Conservation (phyloP, 257 asterid genomes). For the Coffea eugenioides region DNA sequence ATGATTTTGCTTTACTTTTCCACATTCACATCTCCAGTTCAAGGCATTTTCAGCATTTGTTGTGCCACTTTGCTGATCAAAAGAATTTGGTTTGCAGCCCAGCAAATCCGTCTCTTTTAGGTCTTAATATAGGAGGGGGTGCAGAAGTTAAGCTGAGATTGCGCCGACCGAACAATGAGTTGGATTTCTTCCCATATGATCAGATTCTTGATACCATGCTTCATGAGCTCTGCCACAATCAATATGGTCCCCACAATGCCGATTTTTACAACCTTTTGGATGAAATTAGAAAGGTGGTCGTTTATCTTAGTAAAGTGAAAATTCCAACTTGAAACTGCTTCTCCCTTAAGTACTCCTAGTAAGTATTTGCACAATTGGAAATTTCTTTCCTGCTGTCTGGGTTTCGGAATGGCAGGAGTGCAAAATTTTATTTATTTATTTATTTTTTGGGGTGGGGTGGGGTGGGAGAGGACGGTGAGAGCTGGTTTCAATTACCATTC, state of each 20-base stretch:
- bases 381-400: not conserved
- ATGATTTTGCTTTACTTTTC: not conserved
- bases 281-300: slow-evolving; percentile 68
- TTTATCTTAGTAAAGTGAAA: not conserved
- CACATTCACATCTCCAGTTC: not conserved
- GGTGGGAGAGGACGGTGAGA: no score
- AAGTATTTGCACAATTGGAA: not conserved
- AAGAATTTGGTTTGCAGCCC: slow-evolving; percentile 50
- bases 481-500: no score
- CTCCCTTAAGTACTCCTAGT: not conserved
- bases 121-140: slow-evolving; percentile 79
- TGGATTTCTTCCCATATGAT: slow-evolving; percentile 67
- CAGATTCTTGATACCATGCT: slow-evolving; percentile 84
- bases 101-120: slow-evolving; percentile 59
- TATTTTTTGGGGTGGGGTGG: no score
- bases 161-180: slow-evolving; percentile 70
- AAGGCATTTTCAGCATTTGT: not conserved
- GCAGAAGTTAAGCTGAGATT: slow-evolving; percentile 73
- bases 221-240: slow-evolving; percentile 91
- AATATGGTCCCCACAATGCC: slow-evolving; percentile 73
- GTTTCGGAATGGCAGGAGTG: no score
- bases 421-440: no score
- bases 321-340: not conserved
- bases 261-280: slow-evolving; percentile 82
- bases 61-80: slow-evolving; percentile 14